Base-by-base conservation (phyloP, 805 yeast species). In the Nakazawaea ishiwadae region DNA sequence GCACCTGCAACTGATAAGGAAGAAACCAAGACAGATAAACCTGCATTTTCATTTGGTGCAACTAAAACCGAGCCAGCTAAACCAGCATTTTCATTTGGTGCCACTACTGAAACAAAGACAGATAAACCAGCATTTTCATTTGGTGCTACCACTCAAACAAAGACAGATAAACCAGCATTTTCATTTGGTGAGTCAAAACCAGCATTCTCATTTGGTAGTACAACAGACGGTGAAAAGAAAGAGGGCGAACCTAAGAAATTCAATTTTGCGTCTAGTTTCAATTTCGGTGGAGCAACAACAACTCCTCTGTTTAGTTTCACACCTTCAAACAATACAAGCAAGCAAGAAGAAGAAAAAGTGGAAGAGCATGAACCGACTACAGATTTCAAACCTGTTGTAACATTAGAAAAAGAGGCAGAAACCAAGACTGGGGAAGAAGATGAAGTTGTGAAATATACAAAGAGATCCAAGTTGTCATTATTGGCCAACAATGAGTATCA, bases 351-450 rank as follows among this genome's bases (percentile, higher is more conserved):
- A 18, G 74, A 63, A 3, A 62, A 60, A 11, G 65, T 55, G 9
- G 68, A 62, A 17, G 71, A 68, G 30, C 75, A 65, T 35, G 73
- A 69, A 44, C 71, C 69, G 4, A 70, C 68, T 31, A 77, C 70
- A 1, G 68, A 77, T 48, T 77, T 71, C 48, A 55, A 53, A 42
- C 62, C 73, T 5, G 60, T 69, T 12, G 71, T 61, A 34, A 60
- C 61, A 43, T 67, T 76, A 44, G 62, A 66, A 16, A 73, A 77
- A 36, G 69, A 80, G 41, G 68, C 79, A 10, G 76, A 73, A 5
- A 73, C 67, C 14, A 68, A 73, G 50, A 84, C 91, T 7, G 97
- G 96, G 15, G 97, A 91, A 63, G 96, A 89, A 62, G 73, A 77
- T 40, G 97, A 91, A 63, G 77, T 69, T 1, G 56, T 71, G 0